These are phyloP conservation scores for Catharanthus roseus DNA, from an alignment of 257 asterid species.

Conservation along the genomic window DNA sequence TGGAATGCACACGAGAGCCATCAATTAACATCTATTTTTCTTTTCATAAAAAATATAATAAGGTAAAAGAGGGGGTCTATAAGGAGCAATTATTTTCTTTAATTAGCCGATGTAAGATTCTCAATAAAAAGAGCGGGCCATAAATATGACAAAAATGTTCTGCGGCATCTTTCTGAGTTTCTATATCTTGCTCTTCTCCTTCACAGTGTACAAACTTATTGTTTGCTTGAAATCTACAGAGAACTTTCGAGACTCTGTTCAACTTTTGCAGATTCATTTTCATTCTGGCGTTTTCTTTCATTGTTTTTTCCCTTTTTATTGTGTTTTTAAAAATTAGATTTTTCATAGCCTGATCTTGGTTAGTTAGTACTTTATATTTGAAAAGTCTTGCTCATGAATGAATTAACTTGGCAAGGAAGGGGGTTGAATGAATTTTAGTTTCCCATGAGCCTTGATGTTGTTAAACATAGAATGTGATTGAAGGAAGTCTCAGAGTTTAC, in stretches of 20 bases:
- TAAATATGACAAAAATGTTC: constrained; percentile 8
- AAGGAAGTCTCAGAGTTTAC: not conserved
- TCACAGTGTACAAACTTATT: not conserved
- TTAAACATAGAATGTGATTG: not conserved
- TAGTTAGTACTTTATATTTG: not conserved
- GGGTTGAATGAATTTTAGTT: not conserved
- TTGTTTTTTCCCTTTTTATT: not conserved
- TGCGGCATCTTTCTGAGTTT: not conserved
- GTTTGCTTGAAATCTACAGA: not conserved
- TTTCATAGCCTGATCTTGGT: not conserved
- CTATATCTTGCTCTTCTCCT: not conserved
- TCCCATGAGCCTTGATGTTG: not conserved
- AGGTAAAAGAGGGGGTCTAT: too few relatives aligned
- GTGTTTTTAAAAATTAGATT: not conserved
- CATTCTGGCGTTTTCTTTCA: not conserved
- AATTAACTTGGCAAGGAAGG: constrained; percentile 1
- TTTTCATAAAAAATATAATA: too few relatives aligned
- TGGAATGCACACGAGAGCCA: too few relatives aligned
- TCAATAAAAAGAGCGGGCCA: not conserved
- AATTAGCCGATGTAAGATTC: too few relatives aligned
- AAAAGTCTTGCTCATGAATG: not conserved
- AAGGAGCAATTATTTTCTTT: too few relatives aligned
- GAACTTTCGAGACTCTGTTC: not conserved
- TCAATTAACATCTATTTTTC: too few relatives aligned
- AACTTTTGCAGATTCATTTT: constrained; percentile 10